Conservation (phyloP, 495 filamentous ascomycete genomes). For the Evansstolkia leycettana region DNA sequence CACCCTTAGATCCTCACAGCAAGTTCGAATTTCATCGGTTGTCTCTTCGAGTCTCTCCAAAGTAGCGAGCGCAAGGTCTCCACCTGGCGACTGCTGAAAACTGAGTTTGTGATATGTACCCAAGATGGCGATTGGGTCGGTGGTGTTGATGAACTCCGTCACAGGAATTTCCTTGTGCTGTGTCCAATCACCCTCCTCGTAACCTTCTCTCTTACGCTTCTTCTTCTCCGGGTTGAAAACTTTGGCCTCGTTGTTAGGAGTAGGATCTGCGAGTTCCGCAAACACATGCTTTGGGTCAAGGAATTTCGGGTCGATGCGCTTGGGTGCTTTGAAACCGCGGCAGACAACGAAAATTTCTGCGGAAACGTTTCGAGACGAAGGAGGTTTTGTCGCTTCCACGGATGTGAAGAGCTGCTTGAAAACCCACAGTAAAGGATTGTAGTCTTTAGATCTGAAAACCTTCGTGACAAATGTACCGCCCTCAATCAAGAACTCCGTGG, state of each 20-base stretch:
- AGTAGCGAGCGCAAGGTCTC: conserved; percentile 77
- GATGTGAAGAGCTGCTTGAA: conserved; percentile 93
- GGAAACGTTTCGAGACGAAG: conserved; percentile 87
- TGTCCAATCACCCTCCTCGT: conserved; percentile 89
- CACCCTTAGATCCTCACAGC: conserved; percentile 81
- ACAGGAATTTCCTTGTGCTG: conserved; percentile 82
- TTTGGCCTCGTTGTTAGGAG: conserved; percentile 93
- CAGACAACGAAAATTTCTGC: conserved; percentile 98
- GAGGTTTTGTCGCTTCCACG: conserved; percentile 94
- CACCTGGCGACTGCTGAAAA: conserved; percentile 63
- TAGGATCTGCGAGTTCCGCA: conserved; percentile 77
- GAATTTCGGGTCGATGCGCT: conserved; percentile 82
- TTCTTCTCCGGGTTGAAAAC: conserved; percentile 96
- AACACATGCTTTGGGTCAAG: conserved; percentile 87
- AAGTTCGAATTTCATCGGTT: conserved; percentile 71
- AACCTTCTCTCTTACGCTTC: conserved; percentile 93
- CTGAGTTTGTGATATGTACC: conserved; percentile 73
- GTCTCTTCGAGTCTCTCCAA: conserved; percentile 87
- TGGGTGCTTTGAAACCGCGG: conserved; percentile 85
- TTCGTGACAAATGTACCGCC: conserved; percentile 96
- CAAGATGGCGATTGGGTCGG: conserved; percentile 91
- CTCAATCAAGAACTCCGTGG: conserved; percentile 82
- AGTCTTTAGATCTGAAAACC: conserved; percentile 95
- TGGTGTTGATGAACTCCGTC: conserved; percentile 88
- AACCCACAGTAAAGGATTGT: conserved; percentile 92